phyloP scores from a whole-genome alignment of 768 basidiomycete species.

The Calocybe cyanea region DNA sequence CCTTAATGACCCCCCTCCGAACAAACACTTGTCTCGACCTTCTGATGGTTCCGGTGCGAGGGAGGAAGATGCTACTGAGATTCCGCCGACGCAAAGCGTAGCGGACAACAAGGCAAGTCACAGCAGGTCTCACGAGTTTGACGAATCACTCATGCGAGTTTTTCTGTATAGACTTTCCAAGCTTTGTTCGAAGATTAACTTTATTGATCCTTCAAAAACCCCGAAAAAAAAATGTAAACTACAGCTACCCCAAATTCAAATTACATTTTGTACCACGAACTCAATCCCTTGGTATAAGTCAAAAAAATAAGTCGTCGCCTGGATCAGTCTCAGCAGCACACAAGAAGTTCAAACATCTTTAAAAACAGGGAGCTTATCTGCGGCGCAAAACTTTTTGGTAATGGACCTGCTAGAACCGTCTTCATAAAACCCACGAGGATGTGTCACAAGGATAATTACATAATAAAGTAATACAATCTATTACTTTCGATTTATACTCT shows the following conservation, averaged over 20 bases:
- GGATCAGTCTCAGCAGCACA: conserved; percentile 28
- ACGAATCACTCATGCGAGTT: not conserved
- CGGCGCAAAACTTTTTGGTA: too few species aligned
- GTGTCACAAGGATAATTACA: not conserved
- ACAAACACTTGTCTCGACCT: conserved; percentile 17
- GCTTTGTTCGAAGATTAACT: conserved; percentile 49
- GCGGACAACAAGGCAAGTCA: conserved; percentile 29
- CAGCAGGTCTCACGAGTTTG: not conserved
- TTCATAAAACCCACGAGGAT: not conserved
- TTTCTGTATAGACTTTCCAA: conserved; percentile 37
- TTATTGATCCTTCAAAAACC: not conserved
- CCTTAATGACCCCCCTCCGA: conserved; percentile 7
- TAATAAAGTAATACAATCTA: not conserved
- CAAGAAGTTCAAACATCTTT: too few species aligned
- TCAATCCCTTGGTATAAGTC: too few species aligned
- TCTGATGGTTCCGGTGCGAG: conserved; percentile 32
- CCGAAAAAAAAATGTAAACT: too few species aligned
- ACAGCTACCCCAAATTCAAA: too few species aligned
- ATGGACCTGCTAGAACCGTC: too few species aligned
- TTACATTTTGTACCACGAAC: too few species aligned
- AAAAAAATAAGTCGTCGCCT: conserved; percentile 26
- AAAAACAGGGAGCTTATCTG: too few species aligned
- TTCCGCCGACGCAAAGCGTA: conserved; percentile 38
- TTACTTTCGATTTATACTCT: conserved; percentile 32
- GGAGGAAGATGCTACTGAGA: conserved; percentile 29